Evolutionary conservation across 441 rosid genomes (phyloP).

Genomic region (Adansonia madagascariensis): DNA sequence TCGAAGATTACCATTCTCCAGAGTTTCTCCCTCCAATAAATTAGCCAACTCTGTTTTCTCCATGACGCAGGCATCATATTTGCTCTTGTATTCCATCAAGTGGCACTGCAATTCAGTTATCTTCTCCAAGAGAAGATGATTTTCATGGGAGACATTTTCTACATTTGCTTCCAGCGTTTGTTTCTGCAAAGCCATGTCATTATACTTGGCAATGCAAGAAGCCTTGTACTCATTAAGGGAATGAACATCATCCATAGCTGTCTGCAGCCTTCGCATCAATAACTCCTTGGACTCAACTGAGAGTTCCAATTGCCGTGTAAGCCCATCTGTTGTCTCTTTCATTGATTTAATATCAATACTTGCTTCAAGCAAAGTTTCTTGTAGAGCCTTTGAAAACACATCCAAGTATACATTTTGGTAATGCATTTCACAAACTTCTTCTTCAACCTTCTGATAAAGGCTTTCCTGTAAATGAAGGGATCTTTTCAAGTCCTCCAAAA

Average conservation of each 20-base stretch:
- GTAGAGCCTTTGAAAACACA: constrained; percentile 74
- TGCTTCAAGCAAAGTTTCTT: constrained; percentile 70
- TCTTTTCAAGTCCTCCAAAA: constrained; percentile 73
- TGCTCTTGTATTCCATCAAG: constrained; percentile 56
- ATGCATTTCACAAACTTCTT: constrained; percentile 83
- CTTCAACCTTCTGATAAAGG: constrained; percentile 79
- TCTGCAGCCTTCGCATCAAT: constrained; percentile 66
- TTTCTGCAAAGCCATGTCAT: constrained; percentile 64
- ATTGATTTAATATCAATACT: constrained; percentile 48
- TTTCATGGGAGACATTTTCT: constrained; percentile 58
- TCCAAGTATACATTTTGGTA: constrained; percentile 71
- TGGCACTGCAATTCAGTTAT: constrained; percentile 66
- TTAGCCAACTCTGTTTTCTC: constrained; percentile 69
- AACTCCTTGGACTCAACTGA: constrained; percentile 63
- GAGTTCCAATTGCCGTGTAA: constrained; percentile 70
- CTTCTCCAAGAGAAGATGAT: constrained; percentile 62
- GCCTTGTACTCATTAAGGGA: constrained; percentile 63
- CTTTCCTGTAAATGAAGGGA: constrained; percentile 84
- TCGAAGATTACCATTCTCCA: constrained; percentile 57
- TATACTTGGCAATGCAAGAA: constrained; percentile 57
- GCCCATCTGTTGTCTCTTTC: constrained; percentile 57
- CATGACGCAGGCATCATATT: constrained; percentile 56
- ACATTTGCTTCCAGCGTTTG: constrained; percentile 62
- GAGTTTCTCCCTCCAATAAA: constrained; percentile 61
- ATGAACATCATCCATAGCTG: constrained; percentile 67